These are phyloP conservation scores for Nannochloropsis gaditana DNA, from an alignment of 108 stramenopile genomes.

Conservation along the genomic window DNA sequence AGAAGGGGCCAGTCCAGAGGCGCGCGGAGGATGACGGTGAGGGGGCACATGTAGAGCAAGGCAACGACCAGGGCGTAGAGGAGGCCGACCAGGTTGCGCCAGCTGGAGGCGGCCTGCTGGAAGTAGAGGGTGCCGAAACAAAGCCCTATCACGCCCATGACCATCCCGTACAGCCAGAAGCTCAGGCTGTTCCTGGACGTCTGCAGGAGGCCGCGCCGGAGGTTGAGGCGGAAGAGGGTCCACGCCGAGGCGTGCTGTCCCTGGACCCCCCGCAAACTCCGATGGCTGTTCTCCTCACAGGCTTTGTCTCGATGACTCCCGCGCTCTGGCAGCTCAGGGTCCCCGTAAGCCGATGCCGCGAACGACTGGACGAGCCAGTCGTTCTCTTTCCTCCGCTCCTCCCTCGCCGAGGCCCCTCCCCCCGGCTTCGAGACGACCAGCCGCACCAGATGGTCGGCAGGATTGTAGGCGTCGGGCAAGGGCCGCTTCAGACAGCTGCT, in stretches of 20 bases:
- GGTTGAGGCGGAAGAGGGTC: background rate
- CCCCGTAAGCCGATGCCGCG: background rate
- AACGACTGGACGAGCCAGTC: background rate
- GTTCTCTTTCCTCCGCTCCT: background rate
- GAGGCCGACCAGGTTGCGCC: background rate
- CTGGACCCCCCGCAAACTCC: background rate
- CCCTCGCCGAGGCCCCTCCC: background rate
- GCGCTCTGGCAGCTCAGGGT: background rate
- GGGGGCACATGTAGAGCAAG: slow-evolving; percentile 1
- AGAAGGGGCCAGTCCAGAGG: background rate
- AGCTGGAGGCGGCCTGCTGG: background rate
- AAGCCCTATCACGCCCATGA: background rate
- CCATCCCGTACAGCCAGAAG: slow-evolving; percentile 19
- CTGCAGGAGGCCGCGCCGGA: background rate
- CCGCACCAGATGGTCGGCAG: background rate
- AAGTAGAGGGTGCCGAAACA: slow-evolving; percentile 1
- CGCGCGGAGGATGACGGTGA: background rate
- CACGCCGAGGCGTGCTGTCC: background rate
- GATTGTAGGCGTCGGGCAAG: background rate
- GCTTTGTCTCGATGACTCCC: no score
- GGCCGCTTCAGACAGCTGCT: background rate
- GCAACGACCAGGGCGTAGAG: background rate
- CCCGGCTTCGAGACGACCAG: background rate
- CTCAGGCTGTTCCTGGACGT: slow-evolving; percentile 12
- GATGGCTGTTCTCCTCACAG: background rate